These are phyloP conservation scores for Cyberlindnera galapagoensis DNA, from an alignment of 805 yeast genomes.

Conservation along the genomic window DNA sequence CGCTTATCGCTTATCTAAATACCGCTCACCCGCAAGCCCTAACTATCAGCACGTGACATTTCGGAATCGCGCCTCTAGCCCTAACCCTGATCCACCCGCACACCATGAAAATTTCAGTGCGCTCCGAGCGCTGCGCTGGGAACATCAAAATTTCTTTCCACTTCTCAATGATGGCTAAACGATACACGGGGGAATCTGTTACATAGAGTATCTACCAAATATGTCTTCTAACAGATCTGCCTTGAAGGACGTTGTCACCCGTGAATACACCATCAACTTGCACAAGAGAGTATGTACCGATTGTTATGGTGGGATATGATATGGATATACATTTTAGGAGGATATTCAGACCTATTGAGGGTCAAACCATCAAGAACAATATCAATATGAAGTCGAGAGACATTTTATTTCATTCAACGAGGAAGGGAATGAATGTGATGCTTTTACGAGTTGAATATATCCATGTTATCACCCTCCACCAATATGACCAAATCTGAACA, in stretches of 20 bases:
- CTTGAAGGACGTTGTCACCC: constrained; percentile 98
- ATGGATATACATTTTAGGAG: background rate
- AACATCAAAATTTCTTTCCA: constrained; percentile 15
- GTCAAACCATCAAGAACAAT: background rate
- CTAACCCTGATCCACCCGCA: background rate
- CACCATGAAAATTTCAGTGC: constrained; percentile 7
- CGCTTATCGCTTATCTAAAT: too few species aligned
- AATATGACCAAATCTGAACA: too few species aligned
- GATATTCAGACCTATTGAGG: background rate
- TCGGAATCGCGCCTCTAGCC: too few species aligned
- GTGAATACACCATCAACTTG: constrained; percentile 99
- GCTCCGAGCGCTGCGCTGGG: constrained; percentile 7
- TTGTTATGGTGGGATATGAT: background rate
- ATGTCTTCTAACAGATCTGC: constrained; percentile 60
- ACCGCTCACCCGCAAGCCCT: too few species aligned
- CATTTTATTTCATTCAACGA: too few species aligned
- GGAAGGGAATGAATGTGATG: too few species aligned
- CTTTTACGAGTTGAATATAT: too few species aligned
- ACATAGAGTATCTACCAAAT: constrained; percentile 14
- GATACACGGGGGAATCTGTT: too few species aligned
- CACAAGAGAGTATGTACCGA: constrained; percentile 89
- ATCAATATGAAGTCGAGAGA: background rate
- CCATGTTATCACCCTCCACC: too few species aligned
- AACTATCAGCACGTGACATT: too few species aligned
- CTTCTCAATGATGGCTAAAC: too few species aligned